Evolutionary conservation across 2,329 filamentous ascomycete species (phyloP).

Genomic region (Alternaria infectoria): DNA sequence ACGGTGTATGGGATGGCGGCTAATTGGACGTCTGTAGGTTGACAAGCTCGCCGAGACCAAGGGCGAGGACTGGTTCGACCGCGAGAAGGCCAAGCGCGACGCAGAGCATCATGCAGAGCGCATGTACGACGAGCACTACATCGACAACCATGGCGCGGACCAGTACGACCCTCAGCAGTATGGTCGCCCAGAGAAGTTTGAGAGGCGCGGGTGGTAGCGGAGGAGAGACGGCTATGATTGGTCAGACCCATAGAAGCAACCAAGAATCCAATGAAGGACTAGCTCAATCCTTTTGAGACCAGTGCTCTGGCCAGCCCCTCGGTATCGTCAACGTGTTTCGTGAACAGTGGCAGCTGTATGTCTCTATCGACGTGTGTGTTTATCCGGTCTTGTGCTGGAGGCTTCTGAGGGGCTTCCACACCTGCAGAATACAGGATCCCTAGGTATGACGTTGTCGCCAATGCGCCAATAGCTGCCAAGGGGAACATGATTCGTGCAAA

Average conservation of each 20-base stretch:
- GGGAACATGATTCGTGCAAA: constrained; percentile 15
- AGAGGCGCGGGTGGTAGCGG: constrained; percentile 36
- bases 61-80: constrained; percentile 57
- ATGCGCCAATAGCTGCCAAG: constrained; percentile 11
- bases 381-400: neutral
- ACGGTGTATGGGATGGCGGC: neutral
- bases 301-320: neutral
- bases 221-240: constrained; percentile 1
- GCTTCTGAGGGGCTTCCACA: neutral
- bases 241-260: neutral
- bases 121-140: constrained; percentile 59
- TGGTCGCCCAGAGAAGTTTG: constrained; percentile 40
- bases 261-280: neutral
- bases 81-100: constrained; percentile 55
- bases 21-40: constrained; percentile 5
- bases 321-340: neutral
- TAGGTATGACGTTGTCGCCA: constrained; percentile 12
- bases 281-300: neutral
- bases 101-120: constrained; percentile 52
- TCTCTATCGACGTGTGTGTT: neutral
- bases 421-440: neutral
- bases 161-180: constrained; percentile 56
- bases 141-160: constrained; percentile 47
- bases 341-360: neutral
- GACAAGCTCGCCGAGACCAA: constrained; percentile 73